phyloP scores from a whole-genome alignment of 2,329 filamentous ascomycete species.

The Rutstroemia sp. region DNA sequence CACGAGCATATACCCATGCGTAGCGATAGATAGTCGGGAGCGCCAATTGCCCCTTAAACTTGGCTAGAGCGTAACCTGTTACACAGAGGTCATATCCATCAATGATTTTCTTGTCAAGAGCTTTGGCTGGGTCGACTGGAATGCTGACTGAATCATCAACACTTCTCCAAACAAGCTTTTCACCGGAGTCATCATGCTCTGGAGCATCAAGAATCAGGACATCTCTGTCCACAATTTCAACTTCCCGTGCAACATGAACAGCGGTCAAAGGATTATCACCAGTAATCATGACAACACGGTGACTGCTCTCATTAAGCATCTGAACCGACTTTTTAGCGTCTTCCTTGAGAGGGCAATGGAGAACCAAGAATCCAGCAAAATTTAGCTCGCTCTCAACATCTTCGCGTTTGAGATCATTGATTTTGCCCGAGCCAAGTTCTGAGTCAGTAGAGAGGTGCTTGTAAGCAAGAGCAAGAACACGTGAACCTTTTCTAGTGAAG shows the following conservation, averaged over 20 bases:
- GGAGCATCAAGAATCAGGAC: constrained; percentile 92
- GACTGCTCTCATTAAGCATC: constrained; percentile 98
- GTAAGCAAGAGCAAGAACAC: constrained; percentile 88
- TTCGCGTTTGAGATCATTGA: constrained; percentile 92
- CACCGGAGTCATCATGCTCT: constrained; percentile 75
- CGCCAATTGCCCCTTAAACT: constrained; percentile 75
- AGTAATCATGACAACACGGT: constrained; percentile 98
- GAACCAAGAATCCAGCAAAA: constrained; percentile 91
- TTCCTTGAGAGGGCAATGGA: constrained; percentile 93
- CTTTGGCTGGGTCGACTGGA: constrained; percentile 73
- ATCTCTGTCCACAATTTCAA: constrained; percentile 95
- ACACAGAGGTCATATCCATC: constrained; percentile 86
- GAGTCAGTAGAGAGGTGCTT: constrained; percentile 78
- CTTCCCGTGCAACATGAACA: constrained; percentile 88
- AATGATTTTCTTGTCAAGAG: constrained; percentile 74
- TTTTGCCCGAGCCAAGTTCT: constrained; percentile 74
- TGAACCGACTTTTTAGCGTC: constrained; percentile 90
- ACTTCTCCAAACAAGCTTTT: constrained; percentile 86
- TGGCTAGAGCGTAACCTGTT: constrained; percentile 86
- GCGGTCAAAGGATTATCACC: constrained; percentile 96
- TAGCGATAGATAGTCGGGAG: constrained; percentile 75
- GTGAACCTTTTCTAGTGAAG: constrained; percentile 90
- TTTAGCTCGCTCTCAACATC: constrained; percentile 76
- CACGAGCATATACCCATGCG: constrained; percentile 95
- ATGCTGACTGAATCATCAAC: constrained; percentile 86